These are phyloP conservation scores for Dittrichia graveolens DNA, from an alignment of 129 eudicot genomes.

Conservation along the genomic window DNA sequence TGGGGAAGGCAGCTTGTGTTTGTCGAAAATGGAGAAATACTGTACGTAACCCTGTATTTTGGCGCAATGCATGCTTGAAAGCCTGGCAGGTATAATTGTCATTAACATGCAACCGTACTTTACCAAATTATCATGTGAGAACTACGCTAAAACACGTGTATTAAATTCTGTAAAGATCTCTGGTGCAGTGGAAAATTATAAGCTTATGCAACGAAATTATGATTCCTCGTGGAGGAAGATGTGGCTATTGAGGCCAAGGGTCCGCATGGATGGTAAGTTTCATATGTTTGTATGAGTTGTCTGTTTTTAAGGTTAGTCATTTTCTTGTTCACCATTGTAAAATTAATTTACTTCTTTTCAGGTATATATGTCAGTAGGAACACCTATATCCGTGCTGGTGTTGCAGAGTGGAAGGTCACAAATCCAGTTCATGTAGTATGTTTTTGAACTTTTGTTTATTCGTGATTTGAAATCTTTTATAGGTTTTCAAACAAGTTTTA, in stretches of 20 bases:
- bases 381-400: conserved; percentile 91
- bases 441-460: conserved; percentile 5
- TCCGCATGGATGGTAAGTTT: conserved; percentile 82
- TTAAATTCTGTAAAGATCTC: conserved; percentile 44
- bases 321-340: not conserved
- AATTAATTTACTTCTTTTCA: conserved; percentile 27
- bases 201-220: conserved; percentile 74
- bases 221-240: conserved; percentile 98
- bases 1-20: conserved; percentile 94
- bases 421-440: conserved; percentile 94
- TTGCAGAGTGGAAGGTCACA: conserved; percentile 91
- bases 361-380: conserved; percentile 95
- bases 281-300: conserved; percentile 1
- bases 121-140: not conserved
- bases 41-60: conserved; percentile 83
- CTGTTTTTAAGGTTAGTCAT: conserved; percentile 10
- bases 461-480: not conserved
- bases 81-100: conserved; percentile 80
- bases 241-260: conserved; percentile 95
- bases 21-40: conserved; percentile 97
- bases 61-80: conserved; percentile 95
- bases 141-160: conserved; percentile 12
- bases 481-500: not conserved
- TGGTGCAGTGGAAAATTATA: conserved; percentile 79
- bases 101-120: conserved; percentile 12